Percentiles rank a stretch among this genome's conserved stretches.
These are phyloP conservation scores for Populus tremula DNA, from an alignment of 345 rosid species.

Conservation along the genomic window DNA sequence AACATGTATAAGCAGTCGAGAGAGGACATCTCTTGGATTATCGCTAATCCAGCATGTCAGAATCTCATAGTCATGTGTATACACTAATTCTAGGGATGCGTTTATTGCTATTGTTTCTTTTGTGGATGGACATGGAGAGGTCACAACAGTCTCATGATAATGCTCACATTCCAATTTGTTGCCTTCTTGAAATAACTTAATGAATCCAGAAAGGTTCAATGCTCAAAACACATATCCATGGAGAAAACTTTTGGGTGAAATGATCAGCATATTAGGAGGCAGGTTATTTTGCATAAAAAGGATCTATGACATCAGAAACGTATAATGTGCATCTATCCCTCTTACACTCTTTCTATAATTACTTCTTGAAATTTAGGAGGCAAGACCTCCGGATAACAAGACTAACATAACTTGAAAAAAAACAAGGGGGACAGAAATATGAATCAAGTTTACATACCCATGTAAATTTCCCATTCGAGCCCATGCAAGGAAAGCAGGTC, in stretches of 20 bases:
- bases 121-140: not conserved
- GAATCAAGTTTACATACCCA: conserved; percentile 43
- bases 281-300: no score
- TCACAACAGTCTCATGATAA: no score
- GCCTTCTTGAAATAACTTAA: not conserved
- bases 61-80: not conserved
- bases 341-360: no score
- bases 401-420: not conserved
- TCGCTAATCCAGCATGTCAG: not conserved
- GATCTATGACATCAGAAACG: no score
- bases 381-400: no score
- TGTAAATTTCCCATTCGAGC: conserved; percentile 99
- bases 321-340: no score
- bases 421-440: not conserved
- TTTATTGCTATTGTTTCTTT: not conserved
- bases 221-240: no score
- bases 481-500: conserved; percentile 99
- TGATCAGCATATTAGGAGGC: no score
- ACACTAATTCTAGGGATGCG: not conserved
- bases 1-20: no score
- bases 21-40: not conserved
- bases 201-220: not conserved
- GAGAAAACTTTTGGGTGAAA: no score
- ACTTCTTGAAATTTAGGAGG: no score
- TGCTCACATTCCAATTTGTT: no score